phyloP scores from a whole-genome alignment of 2,329 filamentous ascomycete species.

The Aspergillus brasiliensis region DNA sequence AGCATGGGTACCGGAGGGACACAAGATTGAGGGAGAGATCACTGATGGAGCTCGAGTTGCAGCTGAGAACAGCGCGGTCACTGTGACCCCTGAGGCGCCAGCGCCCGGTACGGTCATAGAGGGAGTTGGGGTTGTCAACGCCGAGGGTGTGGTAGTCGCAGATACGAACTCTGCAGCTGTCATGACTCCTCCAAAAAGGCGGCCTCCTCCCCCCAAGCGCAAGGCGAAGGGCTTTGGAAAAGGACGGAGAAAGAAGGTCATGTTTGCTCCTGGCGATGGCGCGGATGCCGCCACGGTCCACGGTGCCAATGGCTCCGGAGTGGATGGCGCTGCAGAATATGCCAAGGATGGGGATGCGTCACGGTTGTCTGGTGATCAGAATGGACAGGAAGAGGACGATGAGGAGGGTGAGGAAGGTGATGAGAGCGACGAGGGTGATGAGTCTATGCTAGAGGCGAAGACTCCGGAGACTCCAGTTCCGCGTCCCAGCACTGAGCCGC shows the following conservation, averaged over 20 bases:
- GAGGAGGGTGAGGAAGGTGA: constrained; percentile 53
- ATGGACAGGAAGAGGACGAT: constrained; percentile 50
- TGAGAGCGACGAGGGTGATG: constrained; percentile 53
- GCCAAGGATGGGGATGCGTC: constrained; percentile 51
- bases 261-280: constrained; percentile 53
- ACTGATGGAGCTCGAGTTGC: constrained; percentile 57
- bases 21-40: constrained; percentile 79
- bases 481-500: constrained; percentile 28
- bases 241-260: constrained; percentile 73
- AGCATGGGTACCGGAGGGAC: constrained; percentile 76
- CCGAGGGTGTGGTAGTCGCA: constrained; percentile 61
- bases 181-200: constrained; percentile 58
- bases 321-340: constrained; percentile 30
- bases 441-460: constrained; percentile 49
- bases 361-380: constrained; percentile 43
- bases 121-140: constrained; percentile 61
- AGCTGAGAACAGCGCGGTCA: constrained; percentile 42
- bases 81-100: constrained; percentile 45
- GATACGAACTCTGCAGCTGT: constrained; percentile 48
- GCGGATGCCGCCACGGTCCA: constrained; percentile 39
- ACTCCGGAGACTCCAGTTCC: constrained; percentile 43
- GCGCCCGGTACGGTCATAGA: constrained; percentile 62
- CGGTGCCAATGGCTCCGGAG: constrained; percentile 42
- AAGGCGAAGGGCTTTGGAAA: constrained; percentile 79
- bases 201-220: constrained; percentile 75